Conservation (phyloP, 805 yeast species). For the Saccharomycopsis guyanensis region DNA sequence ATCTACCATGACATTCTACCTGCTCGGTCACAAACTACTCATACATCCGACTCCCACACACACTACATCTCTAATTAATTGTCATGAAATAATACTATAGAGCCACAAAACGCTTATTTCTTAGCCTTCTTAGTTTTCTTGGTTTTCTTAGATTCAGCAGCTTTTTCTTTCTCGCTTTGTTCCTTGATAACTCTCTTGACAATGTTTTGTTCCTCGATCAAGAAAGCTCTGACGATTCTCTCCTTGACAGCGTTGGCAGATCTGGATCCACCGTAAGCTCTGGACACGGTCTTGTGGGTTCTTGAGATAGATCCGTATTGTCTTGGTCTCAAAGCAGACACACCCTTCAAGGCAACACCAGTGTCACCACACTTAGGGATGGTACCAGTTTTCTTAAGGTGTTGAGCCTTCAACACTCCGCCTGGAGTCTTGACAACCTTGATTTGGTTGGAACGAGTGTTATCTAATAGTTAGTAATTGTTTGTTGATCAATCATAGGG, state of each 20-base stretch:
- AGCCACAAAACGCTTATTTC: slow-evolving; percentile 5
- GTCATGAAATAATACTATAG: neutral
- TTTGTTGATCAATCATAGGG: neutral
- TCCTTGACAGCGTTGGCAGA: slow-evolving; percentile 99
- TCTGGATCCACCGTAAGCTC: slow-evolving; percentile 99
- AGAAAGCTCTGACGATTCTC: slow-evolving; percentile 98
- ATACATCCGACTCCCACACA: too few relatives aligned
- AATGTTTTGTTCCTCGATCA: slow-evolving; percentile 99
- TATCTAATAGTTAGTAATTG: slow-evolving; percentile 50
- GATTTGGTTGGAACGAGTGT: slow-evolving; percentile 99
- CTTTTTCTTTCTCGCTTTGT: slow-evolving; percentile 83
- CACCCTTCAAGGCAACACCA: slow-evolving; percentile 76
- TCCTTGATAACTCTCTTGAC: slow-evolving; percentile 99
- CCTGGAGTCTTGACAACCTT: slow-evolving; percentile 99
- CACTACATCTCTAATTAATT: neutral
- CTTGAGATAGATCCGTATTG: slow-evolving; percentile 90
- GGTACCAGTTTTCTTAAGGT: slow-evolving; percentile 85
- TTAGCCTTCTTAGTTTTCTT: slow-evolving; percentile 20
- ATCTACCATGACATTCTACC: neutral
- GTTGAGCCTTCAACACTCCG: slow-evolving; percentile 97
- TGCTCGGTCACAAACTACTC: too few relatives aligned
- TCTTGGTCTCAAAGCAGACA: slow-evolving; percentile 96
- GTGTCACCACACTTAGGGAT: slow-evolving; percentile 88
- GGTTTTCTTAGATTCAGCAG: slow-evolving; percentile 32
- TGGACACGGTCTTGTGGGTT: slow-evolving; percentile 96